Evolutionary conservation across 169 alveolate species (phyloP).

Genomic region (Cryptosporidium ryanae): DNA sequence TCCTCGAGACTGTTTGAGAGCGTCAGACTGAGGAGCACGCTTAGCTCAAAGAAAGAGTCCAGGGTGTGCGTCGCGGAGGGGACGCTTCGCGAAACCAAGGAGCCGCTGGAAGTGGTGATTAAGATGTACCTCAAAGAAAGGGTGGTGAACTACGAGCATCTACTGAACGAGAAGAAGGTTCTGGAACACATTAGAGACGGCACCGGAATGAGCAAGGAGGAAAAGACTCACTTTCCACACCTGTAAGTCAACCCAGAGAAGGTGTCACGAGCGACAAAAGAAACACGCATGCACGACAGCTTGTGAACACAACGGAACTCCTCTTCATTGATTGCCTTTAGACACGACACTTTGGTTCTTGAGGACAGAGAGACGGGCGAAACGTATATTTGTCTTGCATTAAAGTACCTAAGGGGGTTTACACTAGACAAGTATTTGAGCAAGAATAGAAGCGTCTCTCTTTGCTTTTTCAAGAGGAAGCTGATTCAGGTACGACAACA

Average conservation of each 20-base stretch:
- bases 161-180: constrained; percentile 50
- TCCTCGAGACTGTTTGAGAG: constrained; percentile 29
- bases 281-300: too few relatives aligned
- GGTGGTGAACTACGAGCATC: constrained; percentile 16
- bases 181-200: constrained; percentile 35
- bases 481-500: constrained; percentile 33
- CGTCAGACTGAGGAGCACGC: background rate
- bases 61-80: constrained; percentile 48
- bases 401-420: constrained; percentile 12
- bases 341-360: constrained; percentile 41
- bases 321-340: background rate
- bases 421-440: constrained; percentile 31
- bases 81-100: background rate
- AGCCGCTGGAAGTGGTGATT: background rate
- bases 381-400: constrained; percentile 49
- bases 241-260: constrained; percentile 29
- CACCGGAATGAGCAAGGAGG: background rate
- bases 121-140: constrained; percentile 61
- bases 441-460: background rate
- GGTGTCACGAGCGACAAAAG: too few relatives aligned
- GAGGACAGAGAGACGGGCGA: constrained; percentile 3
- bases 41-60: constrained; percentile 11
- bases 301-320: too few relatives aligned
- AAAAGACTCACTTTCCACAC: background rate
- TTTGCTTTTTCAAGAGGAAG: background rate